Base-by-base conservation (phyloP, 192 early-diverging fungal genomes). In the Coemansia sp. region DNA sequence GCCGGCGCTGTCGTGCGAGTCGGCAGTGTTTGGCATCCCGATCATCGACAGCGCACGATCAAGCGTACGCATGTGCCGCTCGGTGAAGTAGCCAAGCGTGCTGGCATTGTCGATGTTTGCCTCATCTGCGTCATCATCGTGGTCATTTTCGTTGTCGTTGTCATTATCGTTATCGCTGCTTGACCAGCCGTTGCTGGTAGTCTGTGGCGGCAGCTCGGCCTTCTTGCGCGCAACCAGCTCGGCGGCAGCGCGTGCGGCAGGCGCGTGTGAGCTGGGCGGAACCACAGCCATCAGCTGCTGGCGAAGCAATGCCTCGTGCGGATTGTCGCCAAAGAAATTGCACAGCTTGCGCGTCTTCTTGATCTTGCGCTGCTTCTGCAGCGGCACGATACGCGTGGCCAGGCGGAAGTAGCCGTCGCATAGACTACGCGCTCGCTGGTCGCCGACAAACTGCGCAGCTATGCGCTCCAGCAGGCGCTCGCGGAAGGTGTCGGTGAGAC, bases 241-340 rank as follows among this genome's bases (percentile, higher is more conserved):
- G 2, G 72, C 81, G 0, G 81, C 81, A 3, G 81, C 81, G 0
- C 76, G 61, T 0, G 75, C 75, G 1, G 81, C 81, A 16, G 63
- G 41, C 54, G 43, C 25, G 5, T 83, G 81, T 42, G 81, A 77
- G 69, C 81, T 83, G 3, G 81, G 81, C 45, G 81, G 81, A 1
- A 83, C 81, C 12, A 83, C 72, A 4, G 81, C 75, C 69, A 83
- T 74, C 41, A 75, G 66, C 71, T 85, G 90, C 75, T 75, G 72
- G 39, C 79, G 72, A 70, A 91, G 63, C 38, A 85, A 76, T 37
- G 88, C 86, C 41, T 76, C 77, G 13, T 86, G 74, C 19, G 86
- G 87, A 22, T 87, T 76, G 53, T 85, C 76, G 37, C 90, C 90
- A 83, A 91, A 91, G 77, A 91, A 91, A 54, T 86, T 88, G 68